A percentile compares a stretch with the other conserved stretches of the same genome.
phyloP scores from a whole-genome alignment of 83 land plant genomes.

The Picea abies region DNA sequence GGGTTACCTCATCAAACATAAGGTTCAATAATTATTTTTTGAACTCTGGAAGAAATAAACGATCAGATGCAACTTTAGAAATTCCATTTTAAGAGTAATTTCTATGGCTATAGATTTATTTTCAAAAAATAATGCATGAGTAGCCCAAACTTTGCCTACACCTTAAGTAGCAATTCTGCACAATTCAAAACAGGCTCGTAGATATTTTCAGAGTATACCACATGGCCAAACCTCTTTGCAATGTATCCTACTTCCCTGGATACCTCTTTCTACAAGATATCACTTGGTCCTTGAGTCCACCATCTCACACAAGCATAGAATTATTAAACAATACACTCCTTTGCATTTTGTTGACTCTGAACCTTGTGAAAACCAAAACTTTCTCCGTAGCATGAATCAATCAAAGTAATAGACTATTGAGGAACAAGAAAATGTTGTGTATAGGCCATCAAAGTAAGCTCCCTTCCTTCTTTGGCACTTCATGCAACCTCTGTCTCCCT shows the following conservation, averaged over 20 bases:
- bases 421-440: conserved; percentile 91
- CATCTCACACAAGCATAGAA: conserved; percentile 99
- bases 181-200: conserved; percentile 88
- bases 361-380: conserved; percentile 73
- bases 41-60: conserved; percentile 34
- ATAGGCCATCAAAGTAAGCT: conserved; percentile 95
- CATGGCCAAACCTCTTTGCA: conserved; percentile 93
- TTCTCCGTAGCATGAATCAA: conserved; percentile 92
- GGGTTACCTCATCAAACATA: conserved; percentile 90
- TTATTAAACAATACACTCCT: conserved; percentile 57
- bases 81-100: conserved; percentile 96
- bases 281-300: conserved; percentile 99
- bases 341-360: background rate
- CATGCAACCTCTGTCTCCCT: conserved; percentile 60
- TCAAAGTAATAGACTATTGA: conserved; percentile 63
- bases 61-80: conserved; percentile 71
- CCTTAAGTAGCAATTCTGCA: conserved; percentile 89
- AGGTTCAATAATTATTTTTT: background rate
- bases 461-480: conserved; percentile 72
- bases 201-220: conserved; percentile 96
- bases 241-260: conserved; percentile 84
- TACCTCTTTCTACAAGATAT: conserved; percentile 61
- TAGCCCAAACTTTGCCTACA: conserved; percentile 95
- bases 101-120: conserved; percentile 95
- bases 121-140: conserved; percentile 76